Percentiles rank a stretch among this genome's conserved stretches.
Evolutionary conservation across 148 eudicot genomes (phyloP).

Genomic region (Chenopodium album): DNA sequence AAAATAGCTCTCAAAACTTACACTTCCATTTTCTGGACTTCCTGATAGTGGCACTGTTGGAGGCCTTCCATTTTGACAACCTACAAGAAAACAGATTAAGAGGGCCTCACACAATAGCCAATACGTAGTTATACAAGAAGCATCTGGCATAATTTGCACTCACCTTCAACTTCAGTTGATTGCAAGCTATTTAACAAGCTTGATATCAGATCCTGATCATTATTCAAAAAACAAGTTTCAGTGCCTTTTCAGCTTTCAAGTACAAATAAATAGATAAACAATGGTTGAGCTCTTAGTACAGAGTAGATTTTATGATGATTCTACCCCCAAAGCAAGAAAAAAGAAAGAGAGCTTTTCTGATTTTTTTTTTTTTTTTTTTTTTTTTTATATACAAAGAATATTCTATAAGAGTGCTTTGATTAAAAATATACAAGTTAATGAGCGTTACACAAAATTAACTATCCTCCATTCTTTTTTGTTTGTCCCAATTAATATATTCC

Average conservation of each 20-base stretch:
- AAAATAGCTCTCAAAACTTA: constrained; percentile 36
- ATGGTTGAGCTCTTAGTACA: background rate
- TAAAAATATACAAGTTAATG: too few species aligned
- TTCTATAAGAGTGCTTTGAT: background rate
- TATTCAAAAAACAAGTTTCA: background rate
- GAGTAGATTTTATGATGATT: background rate
- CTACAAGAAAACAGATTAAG: constrained; percentile 40
- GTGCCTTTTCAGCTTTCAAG: background rate
- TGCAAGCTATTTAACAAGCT: constrained; percentile 75
- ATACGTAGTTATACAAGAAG: constrained; percentile 1
- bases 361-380: too few species aligned
- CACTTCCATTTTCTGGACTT: constrained; percentile 71
- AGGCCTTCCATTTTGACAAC: constrained; percentile 59
- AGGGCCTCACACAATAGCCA: background rate
- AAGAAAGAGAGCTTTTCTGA: background rate
- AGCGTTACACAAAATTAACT: background rate
- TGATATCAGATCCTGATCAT: constrained; percentile 69
- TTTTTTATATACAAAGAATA: too few species aligned
- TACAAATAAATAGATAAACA: background rate
- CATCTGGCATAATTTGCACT: constrained; percentile 29
- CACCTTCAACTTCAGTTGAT: constrained; percentile 67
- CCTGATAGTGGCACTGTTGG: constrained; percentile 43
- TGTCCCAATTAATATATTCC: too few species aligned
- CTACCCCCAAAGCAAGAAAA: background rate
- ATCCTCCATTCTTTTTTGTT: too few species aligned